A percentile compares a stretch with the other conserved stretches of the same genome.
These are phyloP conservation scores for Triticum dicoccoides DNA, from an alignment of 176 grass and related monocot genomes.

Conservation along the genomic window DNA sequence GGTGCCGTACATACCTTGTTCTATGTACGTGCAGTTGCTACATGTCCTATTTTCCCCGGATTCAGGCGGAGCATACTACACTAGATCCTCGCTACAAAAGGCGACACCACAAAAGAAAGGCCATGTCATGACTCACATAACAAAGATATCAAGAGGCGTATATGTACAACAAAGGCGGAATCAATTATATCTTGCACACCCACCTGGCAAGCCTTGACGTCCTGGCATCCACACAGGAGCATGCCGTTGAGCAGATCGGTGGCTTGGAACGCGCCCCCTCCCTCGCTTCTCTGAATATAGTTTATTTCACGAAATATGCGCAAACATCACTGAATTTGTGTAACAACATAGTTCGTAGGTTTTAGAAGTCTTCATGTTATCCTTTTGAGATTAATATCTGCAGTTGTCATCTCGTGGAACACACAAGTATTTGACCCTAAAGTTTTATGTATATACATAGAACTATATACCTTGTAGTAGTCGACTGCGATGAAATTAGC, in stretches of 20 bases:
- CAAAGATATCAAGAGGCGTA: not conserved
- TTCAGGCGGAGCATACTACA: constrained; percentile 28
- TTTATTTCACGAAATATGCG: not conserved
- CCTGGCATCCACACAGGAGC: constrained; percentile 64
- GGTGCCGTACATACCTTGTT: not conserved
- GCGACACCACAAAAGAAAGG: not conserved
- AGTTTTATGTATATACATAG: too few relatives aligned
- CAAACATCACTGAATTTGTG: not conserved
- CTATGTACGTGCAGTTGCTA: not conserved
- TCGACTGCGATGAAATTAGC: constrained; percentile 70
- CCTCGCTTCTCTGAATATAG: constrained; percentile 58
- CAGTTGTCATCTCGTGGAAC: not conserved
- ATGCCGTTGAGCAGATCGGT: constrained; percentile 70
- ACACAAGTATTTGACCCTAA: too few relatives aligned
- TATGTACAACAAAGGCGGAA: not conserved
- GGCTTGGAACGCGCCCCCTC: constrained; percentile 53
- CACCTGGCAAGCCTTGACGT: constrained; percentile 54
- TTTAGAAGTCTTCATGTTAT: not conserved
- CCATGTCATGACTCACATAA: not conserved
- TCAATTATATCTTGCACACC: not conserved
- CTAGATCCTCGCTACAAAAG: constrained; percentile 40
- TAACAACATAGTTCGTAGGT: not conserved
- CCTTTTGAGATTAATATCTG: not conserved
- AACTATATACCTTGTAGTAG: constrained; percentile 60
- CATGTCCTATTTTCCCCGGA: not conserved